phyloP scores from a whole-genome alignment of 108 stramenopile genomes.

The Tribonema minus region DNA sequence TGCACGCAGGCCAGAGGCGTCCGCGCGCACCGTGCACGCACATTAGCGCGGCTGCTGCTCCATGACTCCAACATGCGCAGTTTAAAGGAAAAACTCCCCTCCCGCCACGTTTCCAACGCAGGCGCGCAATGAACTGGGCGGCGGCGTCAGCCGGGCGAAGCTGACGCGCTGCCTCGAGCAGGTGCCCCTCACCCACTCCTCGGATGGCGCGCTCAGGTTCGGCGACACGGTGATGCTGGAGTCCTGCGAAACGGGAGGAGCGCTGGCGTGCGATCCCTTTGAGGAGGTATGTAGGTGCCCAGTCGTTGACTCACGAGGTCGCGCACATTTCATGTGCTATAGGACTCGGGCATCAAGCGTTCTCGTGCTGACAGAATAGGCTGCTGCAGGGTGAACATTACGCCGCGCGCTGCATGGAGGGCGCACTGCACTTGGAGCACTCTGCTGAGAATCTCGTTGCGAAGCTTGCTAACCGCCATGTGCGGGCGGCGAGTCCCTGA shows the following conservation, averaged over 20 bases:
- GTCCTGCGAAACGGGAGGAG: neutral
- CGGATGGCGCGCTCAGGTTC: constrained; percentile 28
- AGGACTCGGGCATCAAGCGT: neutral
- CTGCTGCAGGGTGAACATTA: neutral
- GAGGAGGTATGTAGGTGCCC: neutral
- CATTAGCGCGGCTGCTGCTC: no score
- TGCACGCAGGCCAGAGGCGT: no score
- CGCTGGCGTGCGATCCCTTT: neutral
- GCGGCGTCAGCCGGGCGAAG: neutral
- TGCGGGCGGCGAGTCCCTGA: no score
- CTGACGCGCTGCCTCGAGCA: neutral
- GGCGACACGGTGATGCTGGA: constrained; percentile 37
- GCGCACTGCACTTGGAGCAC: neutral
- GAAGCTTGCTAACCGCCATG: neutral
- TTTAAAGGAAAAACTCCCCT: no score
- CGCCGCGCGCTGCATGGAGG: neutral
- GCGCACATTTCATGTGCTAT: no score
- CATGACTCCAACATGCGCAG: no score
- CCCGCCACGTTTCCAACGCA: no score
- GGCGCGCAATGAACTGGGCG: neutral
- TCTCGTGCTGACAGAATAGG: neutral
- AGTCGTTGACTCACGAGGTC: no score
- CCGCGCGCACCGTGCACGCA: no score
- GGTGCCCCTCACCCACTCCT: constrained; percentile 26
- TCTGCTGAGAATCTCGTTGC: neutral